These are phyloP conservation scores for Cordyceps militaris DNA, from an alignment of 2,329 filamentous ascomycete species.

Conservation along the genomic window DNA sequence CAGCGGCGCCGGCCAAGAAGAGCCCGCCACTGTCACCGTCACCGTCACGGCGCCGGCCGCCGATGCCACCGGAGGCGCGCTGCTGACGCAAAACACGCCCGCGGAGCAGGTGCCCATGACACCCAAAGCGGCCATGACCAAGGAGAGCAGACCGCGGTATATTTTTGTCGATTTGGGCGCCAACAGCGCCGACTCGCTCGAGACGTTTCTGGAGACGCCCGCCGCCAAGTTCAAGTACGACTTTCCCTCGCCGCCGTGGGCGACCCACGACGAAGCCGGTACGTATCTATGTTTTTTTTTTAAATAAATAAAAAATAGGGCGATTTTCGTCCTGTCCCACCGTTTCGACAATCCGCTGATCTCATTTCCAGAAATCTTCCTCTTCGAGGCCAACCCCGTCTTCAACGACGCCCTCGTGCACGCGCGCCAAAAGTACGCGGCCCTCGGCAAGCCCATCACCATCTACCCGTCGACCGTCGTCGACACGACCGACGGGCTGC, in stretches of 20 bases:
- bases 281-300: too few species aligned
- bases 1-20: too few species aligned
- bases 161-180: constrained; percentile 12
- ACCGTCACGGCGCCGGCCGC: neutral
- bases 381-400: constrained; percentile 15
- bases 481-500: constrained; percentile 12
- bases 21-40: neutral
- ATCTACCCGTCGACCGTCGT: constrained; percentile 15
- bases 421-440: constrained; percentile 7
- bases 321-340: too few species aligned
- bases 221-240: constrained; percentile 10
- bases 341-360: neutral
- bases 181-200: constrained; percentile 11
- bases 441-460: neutral
- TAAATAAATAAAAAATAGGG: too few species aligned
- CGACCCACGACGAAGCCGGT: constrained; percentile 9
- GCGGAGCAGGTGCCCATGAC: neutral
- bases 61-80: neutral
- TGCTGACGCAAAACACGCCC: neutral
- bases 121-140: neutral
- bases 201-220: constrained; percentile 7
- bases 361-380: constrained; percentile 11
- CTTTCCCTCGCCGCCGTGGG: constrained; percentile 2
- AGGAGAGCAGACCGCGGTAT: neutral
- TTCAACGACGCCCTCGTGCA: constrained; percentile 12